Conservation (phyloP, 2,329 filamentous ascomycete species). For the Thermothelomyces thermophilus region DNA sequence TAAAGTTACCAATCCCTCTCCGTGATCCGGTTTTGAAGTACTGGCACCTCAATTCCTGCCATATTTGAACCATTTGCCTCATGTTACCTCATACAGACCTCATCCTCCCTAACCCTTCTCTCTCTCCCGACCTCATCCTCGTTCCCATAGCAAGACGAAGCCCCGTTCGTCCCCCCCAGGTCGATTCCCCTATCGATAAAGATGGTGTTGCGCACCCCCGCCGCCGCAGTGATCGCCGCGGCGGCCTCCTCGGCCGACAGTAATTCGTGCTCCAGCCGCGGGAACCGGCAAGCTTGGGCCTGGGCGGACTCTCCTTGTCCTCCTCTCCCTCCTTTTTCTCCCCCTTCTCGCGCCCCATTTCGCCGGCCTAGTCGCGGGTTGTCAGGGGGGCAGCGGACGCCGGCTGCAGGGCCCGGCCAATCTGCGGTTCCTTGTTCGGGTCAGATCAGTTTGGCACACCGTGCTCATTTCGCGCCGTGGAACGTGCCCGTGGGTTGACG, state of each 20-base stretch:
- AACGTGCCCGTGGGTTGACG: too few relatives aligned
- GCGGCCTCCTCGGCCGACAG: slow-evolving; percentile 13
- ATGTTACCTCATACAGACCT: too few relatives aligned
- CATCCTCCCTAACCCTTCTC: not conserved
- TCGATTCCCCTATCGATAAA: slow-evolving; percentile 15
- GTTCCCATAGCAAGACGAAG: slow-evolving; percentile 8
- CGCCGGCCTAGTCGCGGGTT: too few relatives aligned
- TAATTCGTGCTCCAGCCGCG: not conserved
- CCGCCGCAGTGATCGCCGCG: slow-evolving; percentile 1
- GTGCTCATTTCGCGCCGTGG: too few relatives aligned
- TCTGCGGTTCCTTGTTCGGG: too few relatives aligned
- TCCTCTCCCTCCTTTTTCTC: not conserved
- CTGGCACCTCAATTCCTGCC: too few relatives aligned
- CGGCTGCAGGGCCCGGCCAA: not conserved
- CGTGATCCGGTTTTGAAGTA: too few relatives aligned
- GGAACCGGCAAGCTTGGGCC: not conserved
- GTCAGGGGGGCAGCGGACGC: too few relatives aligned
- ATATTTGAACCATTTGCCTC: too few relatives aligned
- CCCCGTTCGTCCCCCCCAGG: not conserved
- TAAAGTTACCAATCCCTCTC: too few relatives aligned
- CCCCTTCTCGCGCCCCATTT: not conserved
- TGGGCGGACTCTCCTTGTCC: not conserved
- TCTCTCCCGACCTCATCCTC: not conserved
- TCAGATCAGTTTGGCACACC: too few relatives aligned
- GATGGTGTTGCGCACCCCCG: slow-evolving; percentile 8